A percentile compares a stretch with the other conserved stretches of the same genome.
phyloP scores from a whole-genome alignment of 1,139 yeast genomes.

The Geotrichum fermentans region DNA sequence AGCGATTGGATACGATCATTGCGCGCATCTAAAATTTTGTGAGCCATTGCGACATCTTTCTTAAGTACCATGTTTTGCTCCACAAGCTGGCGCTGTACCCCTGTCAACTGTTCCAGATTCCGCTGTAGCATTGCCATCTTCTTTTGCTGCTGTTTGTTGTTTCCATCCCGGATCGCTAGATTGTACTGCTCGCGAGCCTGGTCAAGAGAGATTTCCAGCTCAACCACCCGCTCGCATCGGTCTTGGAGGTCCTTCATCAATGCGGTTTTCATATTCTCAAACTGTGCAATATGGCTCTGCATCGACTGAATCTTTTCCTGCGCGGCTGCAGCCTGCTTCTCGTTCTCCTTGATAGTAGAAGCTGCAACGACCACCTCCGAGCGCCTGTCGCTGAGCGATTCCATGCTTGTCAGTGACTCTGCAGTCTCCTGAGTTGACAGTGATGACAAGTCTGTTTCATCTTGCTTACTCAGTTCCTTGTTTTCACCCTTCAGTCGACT shows the following conservation, averaged over 20 bases:
- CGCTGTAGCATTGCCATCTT: slow-evolving; percentile 43
- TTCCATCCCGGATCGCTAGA: slow-evolving; percentile 32
- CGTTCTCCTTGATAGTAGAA: slow-evolving; percentile 21
- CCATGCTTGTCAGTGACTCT: background rate
- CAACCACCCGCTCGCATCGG: slow-evolving; percentile 43
- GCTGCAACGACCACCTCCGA: slow-evolving; percentile 8
- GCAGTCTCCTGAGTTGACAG: background rate
- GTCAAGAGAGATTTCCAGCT: slow-evolving; percentile 43
- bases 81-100: slow-evolving; percentile 42
- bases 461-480: slow-evolving; percentile 17
- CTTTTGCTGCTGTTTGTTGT: slow-evolving; percentile 37
- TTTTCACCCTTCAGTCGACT: slow-evolving; percentile 24
- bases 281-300: slow-evolving; percentile 30
- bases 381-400: background rate
- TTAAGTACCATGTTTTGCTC: slow-evolving; percentile 46
- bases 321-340: slow-evolving; percentile 21
- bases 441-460: background rate
- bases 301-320: slow-evolving; percentile 27
- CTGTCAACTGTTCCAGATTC: slow-evolving; percentile 45
- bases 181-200: slow-evolving; percentile 37
- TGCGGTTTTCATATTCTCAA: slow-evolving; percentile 37
- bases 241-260: slow-evolving; percentile 43
- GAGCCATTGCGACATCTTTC: slow-evolving; percentile 50
- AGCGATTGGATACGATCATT: slow-evolving; percentile 55
- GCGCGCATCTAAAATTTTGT: slow-evolving; percentile 56